Conservation (phyloP, 208 protist species). For the Leishmania gerbilli region DNA sequence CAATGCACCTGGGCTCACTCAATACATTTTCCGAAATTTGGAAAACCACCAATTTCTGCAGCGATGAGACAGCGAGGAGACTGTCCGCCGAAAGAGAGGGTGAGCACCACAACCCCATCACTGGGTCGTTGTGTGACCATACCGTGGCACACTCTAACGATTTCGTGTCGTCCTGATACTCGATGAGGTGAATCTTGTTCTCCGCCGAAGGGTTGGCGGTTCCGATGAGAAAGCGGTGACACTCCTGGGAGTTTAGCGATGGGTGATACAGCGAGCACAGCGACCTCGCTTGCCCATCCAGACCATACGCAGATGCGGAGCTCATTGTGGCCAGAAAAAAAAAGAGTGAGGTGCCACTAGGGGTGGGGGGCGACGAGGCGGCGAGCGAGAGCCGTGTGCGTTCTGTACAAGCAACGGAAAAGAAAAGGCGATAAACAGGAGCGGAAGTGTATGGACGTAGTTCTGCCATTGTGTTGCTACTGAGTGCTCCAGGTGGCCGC, state of each 20-base stretch:
- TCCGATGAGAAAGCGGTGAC: slow-evolving; percentile 73
- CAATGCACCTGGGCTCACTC: slow-evolving; percentile 44
- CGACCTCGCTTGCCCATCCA: slow-evolving; percentile 56
- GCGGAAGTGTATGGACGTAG: neutral
- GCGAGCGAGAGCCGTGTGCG: neutral
- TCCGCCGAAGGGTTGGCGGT: slow-evolving; percentile 45
- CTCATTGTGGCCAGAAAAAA: slow-evolving; percentile 22
- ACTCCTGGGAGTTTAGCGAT: slow-evolving; percentile 36
- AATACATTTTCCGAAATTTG: slow-evolving; percentile 43
- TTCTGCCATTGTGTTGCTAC: neutral
- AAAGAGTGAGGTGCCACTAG: neutral
- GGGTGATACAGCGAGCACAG: slow-evolving; percentile 66
- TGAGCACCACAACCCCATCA: slow-evolving; percentile 66
- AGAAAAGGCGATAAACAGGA: neutral
- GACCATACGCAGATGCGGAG: slow-evolving; percentile 54
- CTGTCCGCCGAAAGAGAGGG: slow-evolving; percentile 50
- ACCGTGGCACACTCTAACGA: slow-evolving; percentile 60
- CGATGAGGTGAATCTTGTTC: slow-evolving; percentile 81
- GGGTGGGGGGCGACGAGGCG: no score
- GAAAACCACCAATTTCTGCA: slow-evolving; percentile 33
- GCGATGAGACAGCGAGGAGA: slow-evolving; percentile 46
- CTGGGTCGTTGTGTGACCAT: slow-evolving; percentile 62
- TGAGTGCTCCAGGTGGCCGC: neutral
- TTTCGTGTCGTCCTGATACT: slow-evolving; percentile 70
- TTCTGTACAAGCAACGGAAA: neutral